Evolutionary conservation across 2,329 filamentous ascomycete species (phyloP).

Genomic region (Aspergillus sergii): DNA sequence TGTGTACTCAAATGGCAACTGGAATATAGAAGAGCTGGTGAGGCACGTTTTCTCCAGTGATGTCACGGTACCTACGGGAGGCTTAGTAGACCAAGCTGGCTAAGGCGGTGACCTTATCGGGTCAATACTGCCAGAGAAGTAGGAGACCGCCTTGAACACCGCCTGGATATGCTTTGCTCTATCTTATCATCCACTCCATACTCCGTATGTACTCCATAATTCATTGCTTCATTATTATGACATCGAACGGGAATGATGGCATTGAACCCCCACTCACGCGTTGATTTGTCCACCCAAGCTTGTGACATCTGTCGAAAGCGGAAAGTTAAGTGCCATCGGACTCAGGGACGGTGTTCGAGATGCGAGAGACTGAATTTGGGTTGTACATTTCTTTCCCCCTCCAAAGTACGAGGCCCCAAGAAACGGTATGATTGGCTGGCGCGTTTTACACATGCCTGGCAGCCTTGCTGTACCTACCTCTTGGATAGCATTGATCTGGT

Average conservation of each 20-base stretch:
- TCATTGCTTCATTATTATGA: not conserved
- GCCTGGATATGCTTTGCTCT: not conserved
- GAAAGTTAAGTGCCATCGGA: slow-evolving; percentile 11
- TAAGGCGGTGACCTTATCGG: not conserved
- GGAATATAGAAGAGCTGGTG: too few relatives aligned
- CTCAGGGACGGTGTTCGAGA: slow-evolving; percentile 8
- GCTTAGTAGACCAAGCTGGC: not conserved
- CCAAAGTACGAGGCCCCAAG: slow-evolving; percentile 18
- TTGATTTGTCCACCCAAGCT: slow-evolving; percentile 6
- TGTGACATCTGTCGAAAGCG: slow-evolving; percentile 12
- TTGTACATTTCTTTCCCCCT: slow-evolving; percentile 19
- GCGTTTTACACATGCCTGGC: not conserved
- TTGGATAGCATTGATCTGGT: too few relatives aligned
- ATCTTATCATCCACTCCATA: too few relatives aligned
- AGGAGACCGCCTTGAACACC: not conserved
- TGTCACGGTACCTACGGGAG: not conserved
- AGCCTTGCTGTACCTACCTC: not conserved
- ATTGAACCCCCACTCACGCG: not conserved
- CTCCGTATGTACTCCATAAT: not conserved
- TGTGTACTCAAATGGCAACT: too few relatives aligned
- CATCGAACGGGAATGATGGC: not conserved
- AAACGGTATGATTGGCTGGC: slow-evolving; percentile 9
- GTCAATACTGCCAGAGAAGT: not conserved
- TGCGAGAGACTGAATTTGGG: slow-evolving; percentile 16
- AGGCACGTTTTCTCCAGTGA: not conserved